Percentiles rank a stretch among this genome's conserved stretches.
Evolutionary conservation across 306 rosid genomes (phyloP).

Genomic region (Leucaena leucocephala): DNA sequence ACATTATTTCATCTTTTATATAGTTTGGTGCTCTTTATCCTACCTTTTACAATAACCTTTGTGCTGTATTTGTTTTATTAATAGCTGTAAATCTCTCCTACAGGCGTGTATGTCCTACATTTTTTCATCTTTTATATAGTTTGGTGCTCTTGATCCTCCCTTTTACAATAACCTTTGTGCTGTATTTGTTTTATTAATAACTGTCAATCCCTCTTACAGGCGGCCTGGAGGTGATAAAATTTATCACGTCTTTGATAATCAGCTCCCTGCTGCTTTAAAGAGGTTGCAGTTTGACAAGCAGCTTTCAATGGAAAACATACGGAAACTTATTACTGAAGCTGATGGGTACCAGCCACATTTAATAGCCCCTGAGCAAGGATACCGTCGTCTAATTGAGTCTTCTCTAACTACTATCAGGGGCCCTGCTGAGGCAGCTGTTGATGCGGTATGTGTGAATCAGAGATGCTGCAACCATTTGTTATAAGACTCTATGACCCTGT

Average conservation of each 20-base stretch:
- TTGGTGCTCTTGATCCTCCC: conserved; percentile 7
- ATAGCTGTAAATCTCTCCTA: conserved; percentile 22
- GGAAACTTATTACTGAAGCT: conserved; percentile 92
- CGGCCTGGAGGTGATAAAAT: conserved; percentile 94
- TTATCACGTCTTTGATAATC: conserved; percentile 91
- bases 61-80: conserved; percentile 14
- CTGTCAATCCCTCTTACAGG: conserved; percentile 39
- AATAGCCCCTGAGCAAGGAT: conserved; percentile 98
- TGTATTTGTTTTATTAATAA: background rate
- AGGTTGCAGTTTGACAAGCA: conserved; percentile 97
- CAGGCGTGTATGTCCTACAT: conserved; percentile 72
- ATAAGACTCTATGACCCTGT: background rate
- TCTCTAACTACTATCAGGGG: conserved; percentile 80
- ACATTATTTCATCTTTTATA: conserved; percentile 12
- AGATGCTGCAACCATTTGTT: conserved; percentile 14
- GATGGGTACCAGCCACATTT: conserved; percentile 99
- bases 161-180: conserved; percentile 10
- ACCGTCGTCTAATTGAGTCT: conserved; percentile 92
- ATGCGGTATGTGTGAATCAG: conserved; percentile 63
- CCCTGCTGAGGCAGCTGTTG: conserved; percentile 97
- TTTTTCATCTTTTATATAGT: conserved; percentile 12
- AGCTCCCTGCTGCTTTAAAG: conserved; percentile 94
- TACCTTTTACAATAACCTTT: conserved; percentile 12
- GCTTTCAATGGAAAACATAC: conserved; percentile 91
- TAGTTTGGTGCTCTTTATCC: conserved; percentile 8